Evolutionary conservation across 257 asterid genomes (phyloP).

Genomic region (Solanum gracilifrons): DNA sequence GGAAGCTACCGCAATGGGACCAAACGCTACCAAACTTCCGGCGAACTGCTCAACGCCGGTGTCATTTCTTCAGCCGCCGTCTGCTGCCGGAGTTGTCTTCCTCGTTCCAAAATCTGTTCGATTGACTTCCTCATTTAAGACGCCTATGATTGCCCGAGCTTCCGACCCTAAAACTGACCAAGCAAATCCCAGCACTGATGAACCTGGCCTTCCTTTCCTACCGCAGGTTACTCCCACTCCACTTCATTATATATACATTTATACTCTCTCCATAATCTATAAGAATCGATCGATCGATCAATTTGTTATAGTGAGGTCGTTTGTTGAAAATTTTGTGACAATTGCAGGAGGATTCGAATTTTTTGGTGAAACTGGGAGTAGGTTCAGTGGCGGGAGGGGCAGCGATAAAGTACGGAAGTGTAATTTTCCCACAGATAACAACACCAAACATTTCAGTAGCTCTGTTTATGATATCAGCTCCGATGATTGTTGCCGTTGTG

Average conservation of each 20-base stretch:
- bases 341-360: slow-evolving; percentile 40
- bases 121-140: not conserved
- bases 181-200: not conserved
- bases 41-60: too few relatives aligned
- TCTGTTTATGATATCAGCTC: slow-evolving; percentile 34
- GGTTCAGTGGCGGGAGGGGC: slow-evolving; percentile 58
- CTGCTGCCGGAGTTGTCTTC: not conserved
- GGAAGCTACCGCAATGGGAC: not conserved
- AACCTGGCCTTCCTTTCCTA: not conserved
- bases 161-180: slow-evolving; percentile 9
- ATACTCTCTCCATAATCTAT: not conserved
- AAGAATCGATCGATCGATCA: not conserved
- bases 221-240: slow-evolving; percentile 14
- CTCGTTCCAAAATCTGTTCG: not conserved
- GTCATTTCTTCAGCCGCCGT: not conserved
- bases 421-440: slow-evolving; percentile 39
- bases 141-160: slow-evolving; percentile 4
- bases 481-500: slow-evolving; percentile 27
- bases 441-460: slow-evolving; percentile 39
- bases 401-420: slow-evolving; percentile 56
- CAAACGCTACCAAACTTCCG: not conserved
- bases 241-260: not conserved
- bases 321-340: not conserved
- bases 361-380: slow-evolving; percentile 46
- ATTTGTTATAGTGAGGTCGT: too few relatives aligned